Percentiles rank a stretch among this genome's conserved stretches.
These are phyloP conservation scores for Epichloe gansuensis DNA, from an alignment of 2,329 filamentous ascomycete species.

Conservation along the genomic window DNA sequence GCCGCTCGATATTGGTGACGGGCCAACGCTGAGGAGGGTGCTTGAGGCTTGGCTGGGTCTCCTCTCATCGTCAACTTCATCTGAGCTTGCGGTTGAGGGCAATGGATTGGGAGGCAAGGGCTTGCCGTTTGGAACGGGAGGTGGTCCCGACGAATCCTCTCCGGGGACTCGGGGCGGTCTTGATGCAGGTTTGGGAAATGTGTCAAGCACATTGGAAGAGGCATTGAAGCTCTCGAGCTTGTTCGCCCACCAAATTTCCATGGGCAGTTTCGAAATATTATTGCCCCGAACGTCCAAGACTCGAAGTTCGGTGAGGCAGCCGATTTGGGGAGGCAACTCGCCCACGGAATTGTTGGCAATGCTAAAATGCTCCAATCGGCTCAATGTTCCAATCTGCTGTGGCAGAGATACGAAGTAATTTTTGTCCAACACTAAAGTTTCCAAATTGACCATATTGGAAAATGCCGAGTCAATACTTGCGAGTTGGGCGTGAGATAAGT, in stretches of 20 bases:
- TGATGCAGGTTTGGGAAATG: conserved; percentile 76
- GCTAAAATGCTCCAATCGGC: conserved; percentile 78
- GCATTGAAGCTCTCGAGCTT: conserved; percentile 86
- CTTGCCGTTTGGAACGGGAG: conserved; percentile 27
- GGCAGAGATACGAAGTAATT: conserved; percentile 93
- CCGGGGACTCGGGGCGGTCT: conserved; percentile 50
- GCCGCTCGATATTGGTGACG: conserved; percentile 50
- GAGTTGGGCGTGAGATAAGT: conserved; percentile 82
- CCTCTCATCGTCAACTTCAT: conserved; percentile 59
- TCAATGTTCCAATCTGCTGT: conserved; percentile 69
- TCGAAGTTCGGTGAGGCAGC: conserved; percentile 70
- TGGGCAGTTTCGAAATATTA: conserved; percentile 76
- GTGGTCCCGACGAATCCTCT: conserved; percentile 27
- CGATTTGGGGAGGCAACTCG: conserved; percentile 75
- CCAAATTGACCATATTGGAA: conserved; percentile 72
- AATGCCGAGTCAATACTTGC: conserved; percentile 84
- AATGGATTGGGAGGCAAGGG: conserved; percentile 27
- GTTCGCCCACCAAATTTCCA: conserved; percentile 92
- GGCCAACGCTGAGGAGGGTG: conserved; percentile 60
- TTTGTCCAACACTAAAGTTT: conserved; percentile 79
- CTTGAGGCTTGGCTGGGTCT: conserved; percentile 77
- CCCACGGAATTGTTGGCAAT: conserved; percentile 85
- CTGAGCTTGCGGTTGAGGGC: conserved; percentile 56
- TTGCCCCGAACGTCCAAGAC: conserved; percentile 86
- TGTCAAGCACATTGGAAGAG: conserved; percentile 84